A percentile compares a stretch with the other conserved stretches of the same genome.
These are phyloP conservation scores for Novakomyces olei DNA, from an alignment of 805 yeast species.

Conservation along the genomic window DNA sequence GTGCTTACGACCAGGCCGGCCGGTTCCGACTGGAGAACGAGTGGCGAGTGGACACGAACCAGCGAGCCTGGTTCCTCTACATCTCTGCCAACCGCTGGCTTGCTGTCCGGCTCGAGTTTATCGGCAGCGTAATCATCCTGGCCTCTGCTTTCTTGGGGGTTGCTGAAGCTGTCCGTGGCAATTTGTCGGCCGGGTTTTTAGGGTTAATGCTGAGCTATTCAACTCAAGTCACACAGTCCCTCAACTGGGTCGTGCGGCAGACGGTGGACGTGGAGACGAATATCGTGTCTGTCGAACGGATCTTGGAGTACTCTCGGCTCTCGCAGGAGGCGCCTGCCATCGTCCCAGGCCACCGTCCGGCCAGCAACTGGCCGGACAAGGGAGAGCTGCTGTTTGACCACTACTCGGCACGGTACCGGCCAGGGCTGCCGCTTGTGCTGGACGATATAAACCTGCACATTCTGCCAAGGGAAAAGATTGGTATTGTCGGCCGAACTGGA, in stretches of 20 bases:
- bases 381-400: slow-evolving; percentile 48
- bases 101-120: slow-evolving; percentile 76
- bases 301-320: slow-evolving; percentile 64
- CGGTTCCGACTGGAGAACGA: slow-evolving; percentile 38
- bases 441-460: slow-evolving; percentile 42
- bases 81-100: slow-evolving; percentile 92
- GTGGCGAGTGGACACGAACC: slow-evolving; percentile 49
- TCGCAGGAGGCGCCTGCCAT: slow-evolving; percentile 66
- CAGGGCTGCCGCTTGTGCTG: slow-evolving; percentile 58
- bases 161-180: slow-evolving; percentile 41
- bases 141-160: slow-evolving; percentile 71
- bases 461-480: slow-evolving; percentile 61
- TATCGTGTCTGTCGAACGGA: slow-evolving; percentile 89
- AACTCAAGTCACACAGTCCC: slow-evolving; percentile 71
- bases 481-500: slow-evolving; percentile 93
- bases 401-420: slow-evolving; percentile 70
- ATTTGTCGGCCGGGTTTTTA: slow-evolving; percentile 68
- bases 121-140: slow-evolving; percentile 74
- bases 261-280: slow-evolving; percentile 95
- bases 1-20: slow-evolving; percentile 47
- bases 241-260: slow-evolving; percentile 97
- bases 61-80: slow-evolving; percentile 83
- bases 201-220: slow-evolving; percentile 91
- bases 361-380: slow-evolving; percentile 44
- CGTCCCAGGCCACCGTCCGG: slow-evolving; percentile 44